Evolutionary conservation across 768 basidiomycete species (phyloP).

Genomic region (Hebeloma cylindrosporum): DNA sequence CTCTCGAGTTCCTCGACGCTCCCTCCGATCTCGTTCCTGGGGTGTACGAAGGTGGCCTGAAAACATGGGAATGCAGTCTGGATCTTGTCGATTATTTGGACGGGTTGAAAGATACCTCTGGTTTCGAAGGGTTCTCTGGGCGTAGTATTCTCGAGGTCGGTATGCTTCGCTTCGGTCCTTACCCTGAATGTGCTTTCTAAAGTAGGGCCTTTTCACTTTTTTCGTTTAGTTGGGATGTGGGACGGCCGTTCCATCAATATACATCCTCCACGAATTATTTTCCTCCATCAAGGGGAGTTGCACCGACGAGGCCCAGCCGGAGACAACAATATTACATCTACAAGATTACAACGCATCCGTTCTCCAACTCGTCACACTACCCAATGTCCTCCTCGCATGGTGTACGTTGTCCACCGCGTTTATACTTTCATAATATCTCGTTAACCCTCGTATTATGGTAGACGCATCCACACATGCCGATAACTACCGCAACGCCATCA

Average conservation of each 20-base stretch:
- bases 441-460: conserved; percentile 26
- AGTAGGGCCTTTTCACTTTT: not conserved
- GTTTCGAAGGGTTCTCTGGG: conserved; percentile 35
- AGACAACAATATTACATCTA: conserved; percentile 61
- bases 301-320: conserved; percentile 6
- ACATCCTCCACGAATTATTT: conserved; percentile 65
- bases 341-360: conserved; percentile 93
- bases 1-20: conserved; percentile 69
- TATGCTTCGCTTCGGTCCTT: not conserved
- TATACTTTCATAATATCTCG: not conserved
- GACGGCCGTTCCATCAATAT: conserved; percentile 84
- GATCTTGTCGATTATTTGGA: conserved; percentile 77
- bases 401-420: conserved; percentile 54
- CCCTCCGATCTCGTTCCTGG: conserved; percentile 91
- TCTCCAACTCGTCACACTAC: conserved; percentile 73
- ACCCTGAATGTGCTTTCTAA: not conserved
- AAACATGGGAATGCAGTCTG: conserved; percentile 96
- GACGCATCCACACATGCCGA: conserved; percentile 63
- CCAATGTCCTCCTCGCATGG: conserved; percentile 79
- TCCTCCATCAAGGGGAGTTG: conserved; percentile 24
- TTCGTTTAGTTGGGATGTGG: conserved; percentile 92
- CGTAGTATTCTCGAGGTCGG: conserved; percentile 73
- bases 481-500: conserved; percentile 38
- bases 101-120: conserved; percentile 23
- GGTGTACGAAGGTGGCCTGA: conserved; percentile 93